phyloP scores from a whole-genome alignment of 164 flowering plant species.

The Umbilicus rupestris region DNA sequence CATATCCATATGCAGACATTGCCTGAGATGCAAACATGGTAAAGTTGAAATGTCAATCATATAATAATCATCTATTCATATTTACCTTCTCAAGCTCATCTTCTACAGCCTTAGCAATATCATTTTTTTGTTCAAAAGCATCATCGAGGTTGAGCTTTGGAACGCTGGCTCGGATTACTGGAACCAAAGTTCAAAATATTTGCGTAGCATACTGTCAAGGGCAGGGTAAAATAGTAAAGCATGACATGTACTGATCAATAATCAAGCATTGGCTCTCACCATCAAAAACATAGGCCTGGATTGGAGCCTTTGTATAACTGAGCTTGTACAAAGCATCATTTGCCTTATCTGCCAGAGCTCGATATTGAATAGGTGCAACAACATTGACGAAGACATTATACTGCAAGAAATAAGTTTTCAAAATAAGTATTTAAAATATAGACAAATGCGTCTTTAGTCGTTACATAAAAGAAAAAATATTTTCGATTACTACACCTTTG shows the following conservation, averaged over 20 bases:
- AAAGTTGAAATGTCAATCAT: background rate
- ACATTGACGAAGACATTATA: background rate
- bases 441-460: too few species aligned
- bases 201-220: too few species aligned
- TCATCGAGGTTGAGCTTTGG: background rate
- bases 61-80: too few species aligned
- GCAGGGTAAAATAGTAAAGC: too few species aligned
- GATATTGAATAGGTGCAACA: background rate
- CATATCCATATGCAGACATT: conserved; percentile 3
- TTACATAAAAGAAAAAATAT: too few species aligned
- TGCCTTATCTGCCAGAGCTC: background rate
- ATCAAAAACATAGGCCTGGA: background rate
- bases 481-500: too few species aligned
- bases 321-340: background rate
- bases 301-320: background rate
- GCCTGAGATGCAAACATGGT: background rate
- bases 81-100: background rate
- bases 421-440: background rate
- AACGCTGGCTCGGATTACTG: background rate
- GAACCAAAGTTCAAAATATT: background rate
- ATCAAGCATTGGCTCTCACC: background rate
- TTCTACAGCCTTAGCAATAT: background rate
- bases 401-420: background rate
- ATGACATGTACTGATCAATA: background rate
- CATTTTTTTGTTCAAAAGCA: background rate